A percentile compares a stretch with the other conserved stretches of the same genome.
These are phyloP conservation scores for Fallopia convolvulus DNA, from an alignment of 148 eudicot genomes.

Conservation along the genomic window DNA sequence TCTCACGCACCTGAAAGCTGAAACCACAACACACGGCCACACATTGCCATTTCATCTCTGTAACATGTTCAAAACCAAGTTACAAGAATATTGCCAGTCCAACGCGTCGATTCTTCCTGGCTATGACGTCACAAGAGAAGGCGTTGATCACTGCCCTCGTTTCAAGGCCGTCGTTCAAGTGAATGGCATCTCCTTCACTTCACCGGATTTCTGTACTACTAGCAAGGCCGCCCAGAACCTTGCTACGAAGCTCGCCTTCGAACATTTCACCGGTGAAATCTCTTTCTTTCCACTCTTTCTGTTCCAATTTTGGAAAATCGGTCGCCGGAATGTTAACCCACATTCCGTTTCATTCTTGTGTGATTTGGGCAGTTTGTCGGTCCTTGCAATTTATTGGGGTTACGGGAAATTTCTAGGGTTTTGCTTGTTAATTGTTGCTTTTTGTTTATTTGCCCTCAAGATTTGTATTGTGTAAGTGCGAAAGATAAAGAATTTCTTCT, in stretches of 20 bases:
- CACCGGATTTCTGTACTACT: constrained; percentile 21
- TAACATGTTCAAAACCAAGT: constrained; percentile 39
- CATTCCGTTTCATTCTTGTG: background rate
- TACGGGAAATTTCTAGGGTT: background rate
- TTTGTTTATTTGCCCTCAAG: too few relatives aligned
- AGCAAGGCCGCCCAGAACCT: constrained; percentile 62
- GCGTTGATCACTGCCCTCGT: constrained; percentile 43
- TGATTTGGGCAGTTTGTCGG: background rate
- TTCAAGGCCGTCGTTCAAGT: constrained; percentile 42
- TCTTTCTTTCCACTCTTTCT: background rate
- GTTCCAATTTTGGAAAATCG: background rate
- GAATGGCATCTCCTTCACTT: constrained; percentile 23
- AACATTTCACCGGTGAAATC: constrained; percentile 22
- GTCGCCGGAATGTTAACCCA: background rate
- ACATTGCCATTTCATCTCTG: background rate
- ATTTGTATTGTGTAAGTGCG: too few relatives aligned
- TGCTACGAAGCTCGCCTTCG: constrained; percentile 49
- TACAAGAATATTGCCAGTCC: constrained; percentile 40
- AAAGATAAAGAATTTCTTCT: too few relatives aligned
- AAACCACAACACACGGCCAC: background rate
- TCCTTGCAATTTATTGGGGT: background rate
- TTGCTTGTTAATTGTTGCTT: background rate
- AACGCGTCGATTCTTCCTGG: constrained; percentile 35
- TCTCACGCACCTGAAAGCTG: background rate
- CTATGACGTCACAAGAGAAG: constrained; percentile 32